These are phyloP conservation scores for Lablab purpureus DNA, from an alignment of 306 rosid genomes.

Conservation along the genomic window DNA sequence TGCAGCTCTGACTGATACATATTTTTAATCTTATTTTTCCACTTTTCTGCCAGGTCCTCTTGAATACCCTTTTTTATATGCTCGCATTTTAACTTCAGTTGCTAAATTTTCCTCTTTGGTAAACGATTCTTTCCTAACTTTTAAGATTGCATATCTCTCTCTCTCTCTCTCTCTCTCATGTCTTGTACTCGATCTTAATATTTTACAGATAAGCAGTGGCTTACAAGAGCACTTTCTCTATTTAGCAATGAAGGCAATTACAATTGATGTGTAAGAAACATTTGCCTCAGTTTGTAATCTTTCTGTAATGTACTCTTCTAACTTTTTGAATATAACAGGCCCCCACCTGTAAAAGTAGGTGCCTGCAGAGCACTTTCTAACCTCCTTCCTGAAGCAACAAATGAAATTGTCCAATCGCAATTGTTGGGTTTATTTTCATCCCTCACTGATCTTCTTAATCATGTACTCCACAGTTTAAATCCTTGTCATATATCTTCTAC, in stretches of 20 bases:
- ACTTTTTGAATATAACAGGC: conserved; percentile 61
- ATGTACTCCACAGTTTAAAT: conserved; percentile 52
- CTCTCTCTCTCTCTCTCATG: background rate
- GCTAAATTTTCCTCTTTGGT: conserved; percentile 93
- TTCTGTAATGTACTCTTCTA: conserved; percentile 14
- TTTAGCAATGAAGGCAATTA: conserved; percentile 80
- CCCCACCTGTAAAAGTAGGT: conserved; percentile 92
- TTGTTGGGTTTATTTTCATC: conserved; percentile 83
- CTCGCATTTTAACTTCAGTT: conserved; percentile 80
- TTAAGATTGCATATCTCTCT: conserved; percentile 3
- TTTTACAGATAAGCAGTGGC: conserved; percentile 67
- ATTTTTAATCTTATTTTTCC: background rate
- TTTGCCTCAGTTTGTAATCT: conserved; percentile 38
- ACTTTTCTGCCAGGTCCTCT: conserved; percentile 67
- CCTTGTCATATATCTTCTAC: conserved; percentile 37
- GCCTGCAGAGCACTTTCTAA: conserved; percentile 90
- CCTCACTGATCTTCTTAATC: conserved; percentile 81
- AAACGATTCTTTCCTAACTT: conserved; percentile 41
- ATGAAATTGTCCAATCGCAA: conserved; percentile 67
- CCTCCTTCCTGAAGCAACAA: conserved; percentile 84
- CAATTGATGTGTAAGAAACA: conserved; percentile 79
- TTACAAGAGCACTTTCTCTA: conserved; percentile 70
- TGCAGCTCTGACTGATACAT: conserved; percentile 15
- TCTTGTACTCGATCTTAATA: conserved; percentile 40
- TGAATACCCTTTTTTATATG: conserved; percentile 84